Evolutionary conservation across 2,329 filamentous ascomycete genomes (phyloP).

Genomic region (Penicillium hordei): DNA sequence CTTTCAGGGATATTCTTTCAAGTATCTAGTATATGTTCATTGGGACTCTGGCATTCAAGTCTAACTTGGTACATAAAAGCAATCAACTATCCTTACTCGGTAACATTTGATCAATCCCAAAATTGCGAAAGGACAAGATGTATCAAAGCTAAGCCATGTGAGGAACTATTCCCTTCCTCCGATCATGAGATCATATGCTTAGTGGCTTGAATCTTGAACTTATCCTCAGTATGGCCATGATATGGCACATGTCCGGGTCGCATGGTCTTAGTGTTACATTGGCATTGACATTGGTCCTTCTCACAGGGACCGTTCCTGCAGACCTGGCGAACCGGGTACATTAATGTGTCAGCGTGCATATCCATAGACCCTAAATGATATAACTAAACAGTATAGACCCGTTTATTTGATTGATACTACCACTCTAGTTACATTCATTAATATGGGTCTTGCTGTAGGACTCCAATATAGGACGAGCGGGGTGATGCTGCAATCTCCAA

Average conservation of each 20-base stretch:
- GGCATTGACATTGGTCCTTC: background rate
- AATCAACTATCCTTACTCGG: too few relatives aligned
- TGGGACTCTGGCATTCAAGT: background rate
- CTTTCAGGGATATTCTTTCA: background rate
- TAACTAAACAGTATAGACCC: background rate
- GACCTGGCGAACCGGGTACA: background rate
- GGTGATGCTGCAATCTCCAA: background rate
- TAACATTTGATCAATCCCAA: background rate
- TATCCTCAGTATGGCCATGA: background rate
- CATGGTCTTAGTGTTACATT: constrained; percentile 25
- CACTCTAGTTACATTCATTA: background rate
- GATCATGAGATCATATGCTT: background rate
- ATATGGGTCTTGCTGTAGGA: too few relatives aligned
- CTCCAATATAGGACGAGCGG: background rate
- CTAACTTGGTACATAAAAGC: background rate
- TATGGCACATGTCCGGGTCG: constrained; percentile 18
- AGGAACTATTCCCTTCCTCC: background rate
- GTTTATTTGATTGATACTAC: background rate
- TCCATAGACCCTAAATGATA: background rate
- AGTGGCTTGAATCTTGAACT: background rate
- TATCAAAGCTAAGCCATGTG: background rate
- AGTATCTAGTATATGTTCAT: background rate
- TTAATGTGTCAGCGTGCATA: background rate
- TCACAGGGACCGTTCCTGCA: constrained; percentile 19
- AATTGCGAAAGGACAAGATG: background rate